phyloP scores from a whole-genome alignment of 2,329 filamentous ascomycete species.

The Hypoxylon sp. region DNA sequence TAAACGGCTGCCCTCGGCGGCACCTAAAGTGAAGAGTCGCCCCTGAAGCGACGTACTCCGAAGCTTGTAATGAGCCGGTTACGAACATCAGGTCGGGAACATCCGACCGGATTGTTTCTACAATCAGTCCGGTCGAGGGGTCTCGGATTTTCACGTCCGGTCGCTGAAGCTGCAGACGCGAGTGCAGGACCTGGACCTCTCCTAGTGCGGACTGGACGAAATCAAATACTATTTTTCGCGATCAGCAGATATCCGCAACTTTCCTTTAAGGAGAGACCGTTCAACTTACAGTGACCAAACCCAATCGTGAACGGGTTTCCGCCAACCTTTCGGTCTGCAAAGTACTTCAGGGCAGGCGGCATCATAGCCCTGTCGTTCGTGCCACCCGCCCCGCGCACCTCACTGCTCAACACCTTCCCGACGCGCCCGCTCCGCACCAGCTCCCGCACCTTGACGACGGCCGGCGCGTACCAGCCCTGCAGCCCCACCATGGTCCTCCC shows the following conservation, averaged over 20 bases:
- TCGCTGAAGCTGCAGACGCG: conserved; percentile 58
- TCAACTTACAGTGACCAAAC: conserved; percentile 27
- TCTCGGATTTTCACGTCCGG: conserved; percentile 55
- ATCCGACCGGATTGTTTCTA: conserved; percentile 49
- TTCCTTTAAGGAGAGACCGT: neutral
- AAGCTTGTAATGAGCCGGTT: conserved; percentile 50
- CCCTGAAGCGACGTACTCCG: conserved; percentile 39
- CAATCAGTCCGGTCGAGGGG: conserved; percentile 47
- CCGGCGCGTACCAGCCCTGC: conserved; percentile 61
- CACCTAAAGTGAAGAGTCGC: conserved; percentile 58
- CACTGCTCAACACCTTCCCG: conserved; percentile 64
- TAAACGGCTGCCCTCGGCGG: conserved; percentile 60
- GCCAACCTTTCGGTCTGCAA: conserved; percentile 59
- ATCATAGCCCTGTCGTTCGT: conserved; percentile 50
- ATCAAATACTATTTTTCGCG: conserved; percentile 55
- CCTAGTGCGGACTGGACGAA: conserved; percentile 58
- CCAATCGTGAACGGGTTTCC: conserved; percentile 55
- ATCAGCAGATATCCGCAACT: neutral
- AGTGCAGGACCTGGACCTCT: conserved; percentile 53
- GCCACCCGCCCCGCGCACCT: conserved; percentile 55
- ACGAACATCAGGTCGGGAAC: conserved; percentile 31
- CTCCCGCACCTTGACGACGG: conserved; percentile 56
- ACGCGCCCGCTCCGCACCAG: conserved; percentile 59
- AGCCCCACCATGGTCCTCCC: conserved; percentile 59
- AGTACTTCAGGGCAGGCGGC: conserved; percentile 57